Evolutionary conservation across 345 rosid genomes (phyloP), one percentile per base, ranked within the genome.

Genomic region (Melastoma malabathricum): DNA sequence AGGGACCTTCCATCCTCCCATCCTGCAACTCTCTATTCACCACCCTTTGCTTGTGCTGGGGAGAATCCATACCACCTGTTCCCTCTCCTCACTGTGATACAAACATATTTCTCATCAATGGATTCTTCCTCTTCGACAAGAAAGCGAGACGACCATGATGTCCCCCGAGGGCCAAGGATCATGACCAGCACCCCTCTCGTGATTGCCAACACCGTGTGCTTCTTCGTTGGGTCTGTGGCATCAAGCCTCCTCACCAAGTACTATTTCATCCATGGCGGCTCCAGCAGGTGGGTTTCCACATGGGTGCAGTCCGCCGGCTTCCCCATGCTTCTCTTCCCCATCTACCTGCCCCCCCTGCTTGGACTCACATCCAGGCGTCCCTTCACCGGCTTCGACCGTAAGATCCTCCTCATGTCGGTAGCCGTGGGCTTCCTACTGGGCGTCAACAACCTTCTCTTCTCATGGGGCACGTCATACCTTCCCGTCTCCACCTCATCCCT

Each of bases 401-500:
- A 50, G 46, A 68, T 68, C 48, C 15, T 75, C 6, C 4, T 50
- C 45, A 23, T 74, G 19, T 82, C 87, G 10, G 27, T 74, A 27
- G 12, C 71, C 9, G 48, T 84, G 13, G 98, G 98, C 16, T 55
- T 90, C 15, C 38, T 81, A 55, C 52, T 90, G n/a, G 98, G 98
- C 51, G 1, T 87, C 44, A 90, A 87, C 78, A 90, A 90, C 64
- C 83, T 90, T 47, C 75, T 84, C 47, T 76, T 84, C 69, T 86
- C 98, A 0, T 86, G 96, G 93, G 96, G 96, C 1, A 80, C 65
- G 43, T 82, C 92, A 0, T 90, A 84, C 64, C 80, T 90, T 7
- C 96, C 98, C 0, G 89, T 90, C 5, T 90, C 98, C 12, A 90
- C 98, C 4, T 80, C 96, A 1, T 70, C 98, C 18, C 95, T 87